Conservation (phyloP, 2,329 filamentous ascomycete genomes). For the Penicillium digitatum region DNA sequence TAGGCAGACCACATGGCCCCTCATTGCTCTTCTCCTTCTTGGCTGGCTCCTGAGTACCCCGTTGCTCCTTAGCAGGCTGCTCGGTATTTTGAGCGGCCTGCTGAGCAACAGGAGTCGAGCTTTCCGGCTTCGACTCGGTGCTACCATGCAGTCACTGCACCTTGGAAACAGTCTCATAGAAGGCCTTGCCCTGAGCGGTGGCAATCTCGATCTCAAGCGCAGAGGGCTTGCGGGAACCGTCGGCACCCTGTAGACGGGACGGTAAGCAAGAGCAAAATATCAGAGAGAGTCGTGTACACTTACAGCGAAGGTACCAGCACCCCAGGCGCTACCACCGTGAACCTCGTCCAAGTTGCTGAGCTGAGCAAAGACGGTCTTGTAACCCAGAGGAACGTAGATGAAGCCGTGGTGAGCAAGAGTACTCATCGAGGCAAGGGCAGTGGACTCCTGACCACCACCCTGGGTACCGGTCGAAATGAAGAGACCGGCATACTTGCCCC, state of each 20-base stretch:
- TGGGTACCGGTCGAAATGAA: slow-evolving; percentile 82
- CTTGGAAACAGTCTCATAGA: slow-evolving; percentile 74
- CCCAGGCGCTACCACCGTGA: slow-evolving; percentile 86
- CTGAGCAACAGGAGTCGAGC: slow-evolving; percentile 27
- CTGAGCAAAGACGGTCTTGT: slow-evolving; percentile 70
- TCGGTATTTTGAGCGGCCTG: slow-evolving; percentile 25
- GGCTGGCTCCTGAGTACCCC: slow-evolving; percentile 31
- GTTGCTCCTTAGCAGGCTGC: slow-evolving; percentile 22
- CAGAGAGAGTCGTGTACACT: slow-evolving; percentile 22
- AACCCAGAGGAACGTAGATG: slow-evolving; percentile 93
- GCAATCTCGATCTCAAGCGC: slow-evolving; percentile 74
- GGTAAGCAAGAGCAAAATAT: slow-evolving; percentile 5
- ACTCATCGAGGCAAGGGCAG: slow-evolving; percentile 72
- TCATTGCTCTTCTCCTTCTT: slow-evolving; percentile 51
- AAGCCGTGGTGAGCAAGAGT: slow-evolving; percentile 91
- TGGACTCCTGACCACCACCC: slow-evolving; percentile 92
- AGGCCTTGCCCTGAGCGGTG: slow-evolving; percentile 74
- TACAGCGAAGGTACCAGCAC: slow-evolving; percentile 83
- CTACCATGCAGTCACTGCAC: slow-evolving; percentile 74
- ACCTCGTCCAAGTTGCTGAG: slow-evolving; percentile 72
- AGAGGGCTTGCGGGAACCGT: slow-evolving; percentile 80
- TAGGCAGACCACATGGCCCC: slow-evolving; percentile 70
- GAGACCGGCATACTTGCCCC: slow-evolving; percentile 84
- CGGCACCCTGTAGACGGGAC: slow-evolving; percentile 46
- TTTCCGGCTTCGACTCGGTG: slow-evolving; percentile 30